Conservation (phyloP, 208 protist species). For the Trypanosoma cruzi region DNA sequence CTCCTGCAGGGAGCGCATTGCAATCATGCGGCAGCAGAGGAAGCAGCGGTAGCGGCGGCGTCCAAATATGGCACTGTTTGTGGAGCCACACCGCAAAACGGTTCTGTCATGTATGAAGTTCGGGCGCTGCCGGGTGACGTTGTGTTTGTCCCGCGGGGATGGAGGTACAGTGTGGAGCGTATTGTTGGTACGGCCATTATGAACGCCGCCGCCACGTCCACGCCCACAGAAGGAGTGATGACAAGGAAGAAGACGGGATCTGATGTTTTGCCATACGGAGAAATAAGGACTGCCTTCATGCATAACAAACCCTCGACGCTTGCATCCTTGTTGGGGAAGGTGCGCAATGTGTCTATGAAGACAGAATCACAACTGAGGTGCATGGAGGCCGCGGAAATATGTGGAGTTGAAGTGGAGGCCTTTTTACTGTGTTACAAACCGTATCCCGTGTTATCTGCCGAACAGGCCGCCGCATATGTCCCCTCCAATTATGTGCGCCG, state of each 20-base stretch:
- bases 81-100: neutral
- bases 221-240: neutral
- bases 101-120: conserved; percentile 49
- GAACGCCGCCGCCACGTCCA: conserved; percentile 3
- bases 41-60: conserved; percentile 6
- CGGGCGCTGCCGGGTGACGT: conserved; percentile 82
- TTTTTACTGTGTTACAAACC: conserved; percentile 63
- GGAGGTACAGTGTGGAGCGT: conserved; percentile 60
- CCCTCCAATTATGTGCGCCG: conserved; percentile 76
- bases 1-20: conserved; percentile 32
- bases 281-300: neutral
- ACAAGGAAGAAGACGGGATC: neutral
- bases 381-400: conserved; percentile 8
- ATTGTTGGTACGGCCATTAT: conserved; percentile 54
- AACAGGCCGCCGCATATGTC: conserved; percentile 70
- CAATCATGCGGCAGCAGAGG: conserved; percentile 39
- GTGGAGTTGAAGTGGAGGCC: conserved; percentile 53
- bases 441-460: conserved; percentile 62
- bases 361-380: neutral
- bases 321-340: too few relatives aligned
- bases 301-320: neutral
- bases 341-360: neutral
- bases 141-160: conserved; percentile 74
- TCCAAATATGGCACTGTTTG: neutral
- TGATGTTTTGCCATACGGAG: neutral